Base-by-base conservation (phyloP, 2,329 filamentous ascomycete genomes). In the Piedraia hortae region DNA sequence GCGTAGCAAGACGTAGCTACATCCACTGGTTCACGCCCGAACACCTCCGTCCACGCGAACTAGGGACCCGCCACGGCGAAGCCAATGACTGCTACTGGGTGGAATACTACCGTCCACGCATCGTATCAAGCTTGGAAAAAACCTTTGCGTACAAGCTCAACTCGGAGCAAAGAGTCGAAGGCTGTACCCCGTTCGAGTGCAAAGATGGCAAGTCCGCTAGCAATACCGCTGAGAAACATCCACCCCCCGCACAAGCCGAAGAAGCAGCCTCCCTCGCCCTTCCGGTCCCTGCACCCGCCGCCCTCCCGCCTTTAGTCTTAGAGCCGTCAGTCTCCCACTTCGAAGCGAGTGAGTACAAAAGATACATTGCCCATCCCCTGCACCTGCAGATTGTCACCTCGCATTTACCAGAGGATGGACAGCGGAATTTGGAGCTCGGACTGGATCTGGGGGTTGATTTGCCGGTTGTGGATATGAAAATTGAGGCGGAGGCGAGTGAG, bases 121-220 rank as follows among this genome's bases (percentile, higher is more conserved):
- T 73, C 0, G 50, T 93, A 1, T 90, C 85, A 0, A 85, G 77
- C 0, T 77, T 93, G 32, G 60, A 68, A 8, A 97, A 91, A 41
- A 72, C 91, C 42, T 91, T 90, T 40, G 64, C 77, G 0, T 90
- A 73, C 46, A 78, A 74, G 39, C 74, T 93, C 59, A 89, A 82
- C 38, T 80, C 74, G 1, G 85, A 74, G 3, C n/a, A n/a, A n/a
- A n/a, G n/a, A n/a, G n/a, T n/a, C n/a, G n/a, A n/a, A n/a, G n/a
- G n/a, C n/a, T n/a, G n/a, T n/a, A 63, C 80, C 30, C 72, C 71
- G 28, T 80, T 82, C 39, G 31, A 23, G 5, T 10, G 26, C 16
- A 61, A 69, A 34, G 62, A 74, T 28, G 67, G 68, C 7, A 64
- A 63, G 26, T 21, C 23, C 3, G 22, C 21, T 4, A 17, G 10